phyloP scores from a whole-genome alignment of 1,284 basidiomycete species.

The Melampsora larici-populina region DNA sequence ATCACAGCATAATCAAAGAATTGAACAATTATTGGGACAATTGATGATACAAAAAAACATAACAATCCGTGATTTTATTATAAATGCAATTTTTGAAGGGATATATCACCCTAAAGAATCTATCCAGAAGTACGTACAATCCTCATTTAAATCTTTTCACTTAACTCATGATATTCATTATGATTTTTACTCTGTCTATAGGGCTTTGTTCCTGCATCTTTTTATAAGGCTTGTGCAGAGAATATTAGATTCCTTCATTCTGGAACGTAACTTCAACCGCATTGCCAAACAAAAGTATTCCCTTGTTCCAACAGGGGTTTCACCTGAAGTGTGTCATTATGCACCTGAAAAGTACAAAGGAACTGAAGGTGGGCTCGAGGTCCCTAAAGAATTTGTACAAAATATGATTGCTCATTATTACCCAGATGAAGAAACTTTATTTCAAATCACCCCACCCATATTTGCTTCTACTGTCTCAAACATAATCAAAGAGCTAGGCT shows the following conservation, averaged over 20 bases:
- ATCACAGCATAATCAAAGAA: constrained; percentile 14
- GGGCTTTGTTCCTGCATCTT: neutral
- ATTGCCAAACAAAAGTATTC: neutral
- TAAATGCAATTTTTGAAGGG: neutral
- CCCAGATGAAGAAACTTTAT: too few relatives aligned
- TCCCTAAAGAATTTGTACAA: neutral
- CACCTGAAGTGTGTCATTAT: neutral
- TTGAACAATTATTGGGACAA: constrained; percentile 15
- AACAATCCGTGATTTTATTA: neutral
- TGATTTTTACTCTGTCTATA: neutral
- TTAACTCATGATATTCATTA: neutral
- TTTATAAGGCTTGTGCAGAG: neutral
- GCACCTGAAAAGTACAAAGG: neutral
- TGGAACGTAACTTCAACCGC: neutral
- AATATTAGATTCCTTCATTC: neutral
- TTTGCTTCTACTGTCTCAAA: too few relatives aligned
- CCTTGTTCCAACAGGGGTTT: too few relatives aligned
- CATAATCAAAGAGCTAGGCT: too few relatives aligned
- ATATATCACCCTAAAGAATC: neutral
- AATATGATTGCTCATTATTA: too few relatives aligned
- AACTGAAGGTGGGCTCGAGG: neutral
- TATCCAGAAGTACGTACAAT: constrained; percentile 12
- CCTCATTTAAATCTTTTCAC: neutral
- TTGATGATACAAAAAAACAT: too few relatives aligned
- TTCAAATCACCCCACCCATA: too few relatives aligned